Conservation (phyloP, 495 filamentous ascomycete genomes). For the Evansstolkia leycettana region DNA sequence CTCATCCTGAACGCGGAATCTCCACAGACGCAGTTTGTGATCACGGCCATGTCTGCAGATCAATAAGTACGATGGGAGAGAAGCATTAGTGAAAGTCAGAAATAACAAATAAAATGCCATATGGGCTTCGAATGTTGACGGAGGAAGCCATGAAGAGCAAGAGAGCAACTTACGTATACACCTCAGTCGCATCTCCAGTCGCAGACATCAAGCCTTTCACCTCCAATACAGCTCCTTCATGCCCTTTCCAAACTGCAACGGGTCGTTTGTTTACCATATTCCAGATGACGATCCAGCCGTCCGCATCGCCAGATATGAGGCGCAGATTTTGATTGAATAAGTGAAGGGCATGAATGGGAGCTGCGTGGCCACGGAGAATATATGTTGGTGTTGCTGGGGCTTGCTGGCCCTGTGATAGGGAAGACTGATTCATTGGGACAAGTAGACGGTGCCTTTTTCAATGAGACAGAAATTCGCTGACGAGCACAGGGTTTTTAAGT, state of each 20-base stretch:
- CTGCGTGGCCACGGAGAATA: conserved; percentile 75
- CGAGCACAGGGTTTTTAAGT: no score
- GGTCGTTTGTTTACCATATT: conserved; percentile 70
- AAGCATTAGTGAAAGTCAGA: background rate
- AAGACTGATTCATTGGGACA: no score
- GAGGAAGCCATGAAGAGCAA: conserved; percentile 1
- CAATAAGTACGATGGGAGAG: background rate
- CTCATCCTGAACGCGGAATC: conserved; percentile 46
- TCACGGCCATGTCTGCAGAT: conserved; percentile 72
- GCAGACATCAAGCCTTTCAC: conserved; percentile 42
- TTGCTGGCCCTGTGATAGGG: background rate
- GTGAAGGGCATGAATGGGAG: conserved; percentile 65
- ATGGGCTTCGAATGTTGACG: background rate
- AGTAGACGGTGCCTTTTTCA: no score
- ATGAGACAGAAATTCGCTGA: no score
- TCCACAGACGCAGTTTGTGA: conserved; percentile 78
- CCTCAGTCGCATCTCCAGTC: conserved; percentile 40
- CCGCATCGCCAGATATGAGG: conserved; percentile 76
- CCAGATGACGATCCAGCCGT: conserved; percentile 85
- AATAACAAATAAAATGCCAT: no score
- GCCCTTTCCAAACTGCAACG: conserved; percentile 76
- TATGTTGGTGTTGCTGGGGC: conserved; percentile 56
- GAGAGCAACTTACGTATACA: conserved; percentile 52
- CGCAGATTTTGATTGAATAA: conserved; percentile 64
- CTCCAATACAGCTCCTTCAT: conserved; percentile 66